phyloP scores from a whole-genome alignment of 192 early-diverging fungal species.

The Chytriomyces sp. region DNA sequence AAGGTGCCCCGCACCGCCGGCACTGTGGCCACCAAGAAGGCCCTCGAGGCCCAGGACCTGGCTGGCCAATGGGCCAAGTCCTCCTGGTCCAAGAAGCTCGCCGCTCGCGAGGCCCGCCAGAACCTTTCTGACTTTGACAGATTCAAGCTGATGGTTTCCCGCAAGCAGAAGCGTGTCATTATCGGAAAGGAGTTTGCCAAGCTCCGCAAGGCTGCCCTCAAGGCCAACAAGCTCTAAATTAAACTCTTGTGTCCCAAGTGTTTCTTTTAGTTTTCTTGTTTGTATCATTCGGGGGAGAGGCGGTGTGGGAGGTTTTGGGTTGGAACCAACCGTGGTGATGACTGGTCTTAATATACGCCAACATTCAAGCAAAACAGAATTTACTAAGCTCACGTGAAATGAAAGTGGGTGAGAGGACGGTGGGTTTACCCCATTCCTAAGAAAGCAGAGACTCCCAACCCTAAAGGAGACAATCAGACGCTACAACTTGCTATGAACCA shows the following conservation, averaged over 20 bases:
- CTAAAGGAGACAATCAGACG: too few relatives aligned
- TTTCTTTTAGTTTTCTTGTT: background rate
- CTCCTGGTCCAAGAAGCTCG: constrained; percentile 96
- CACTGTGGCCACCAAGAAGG: constrained; percentile 73
- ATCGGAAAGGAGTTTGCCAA: constrained; percentile 50
- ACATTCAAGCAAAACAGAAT: too few relatives aligned
- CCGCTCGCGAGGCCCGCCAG: constrained; percentile 74
- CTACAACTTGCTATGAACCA: too few relatives aligned
- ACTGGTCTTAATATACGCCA: too few relatives aligned
- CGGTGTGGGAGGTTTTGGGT: too few relatives aligned
- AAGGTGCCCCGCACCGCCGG: constrained; percentile 82
- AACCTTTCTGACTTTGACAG: constrained; percentile 92
- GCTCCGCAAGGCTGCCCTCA: constrained; percentile 40
- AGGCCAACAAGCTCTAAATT: constrained; percentile 15
- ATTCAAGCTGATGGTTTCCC: constrained; percentile 95
- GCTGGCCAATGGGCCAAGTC: constrained; percentile 83
- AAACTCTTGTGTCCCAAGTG: background rate
- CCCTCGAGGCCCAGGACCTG: constrained; percentile 83
- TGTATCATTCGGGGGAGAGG: too few relatives aligned
- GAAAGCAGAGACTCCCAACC: too few relatives aligned
- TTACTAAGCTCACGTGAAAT: too few relatives aligned
- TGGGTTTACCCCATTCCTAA: too few relatives aligned
- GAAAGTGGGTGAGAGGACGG: too few relatives aligned
- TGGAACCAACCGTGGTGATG: too few relatives aligned
- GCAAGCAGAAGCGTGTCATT: constrained; percentile 76